These are phyloP conservation scores for Ulmus americana DNA, from an alignment of 331 rosid genomes.

Conservation along the genomic window DNA sequence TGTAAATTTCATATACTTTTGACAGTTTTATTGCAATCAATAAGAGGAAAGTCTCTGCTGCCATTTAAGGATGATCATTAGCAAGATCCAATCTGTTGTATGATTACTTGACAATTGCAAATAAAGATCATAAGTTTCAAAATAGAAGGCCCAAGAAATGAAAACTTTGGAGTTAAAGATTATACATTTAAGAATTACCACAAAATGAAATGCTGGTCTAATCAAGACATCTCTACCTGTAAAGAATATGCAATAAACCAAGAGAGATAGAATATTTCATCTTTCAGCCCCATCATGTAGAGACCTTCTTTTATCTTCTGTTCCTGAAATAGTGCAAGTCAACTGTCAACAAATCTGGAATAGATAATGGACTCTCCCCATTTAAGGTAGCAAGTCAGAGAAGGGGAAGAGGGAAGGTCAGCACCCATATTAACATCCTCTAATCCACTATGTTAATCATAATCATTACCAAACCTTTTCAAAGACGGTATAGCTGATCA, in stretches of 20 bases:
- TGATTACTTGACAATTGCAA: neutral
- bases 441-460: constrained; percentile 16
- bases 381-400: constrained; percentile 8
- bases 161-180: neutral
- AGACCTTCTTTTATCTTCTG: constrained; percentile 90
- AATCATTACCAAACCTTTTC: constrained; percentile 64
- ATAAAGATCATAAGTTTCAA: constrained; percentile 5
- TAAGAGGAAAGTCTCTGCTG: neutral
- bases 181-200: neutral
- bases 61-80: neutral
- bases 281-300: constrained; percentile 95
- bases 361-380: constrained; percentile 10
- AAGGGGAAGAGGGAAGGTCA: constrained; percentile 1
- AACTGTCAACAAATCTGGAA: constrained; percentile 11
- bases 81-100: neutral
- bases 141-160: constrained; percentile 11
- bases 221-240: constrained; percentile 47
- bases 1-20: neutral
- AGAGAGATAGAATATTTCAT: constrained; percentile 75
- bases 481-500: constrained; percentile 82
- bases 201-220: constrained; percentile 1
- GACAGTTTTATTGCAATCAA: neutral
- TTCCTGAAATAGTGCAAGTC: constrained; percentile 50
- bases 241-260: constrained; percentile 85
- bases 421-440: constrained; percentile 16